Evolutionary conservation across 768 basidiomycete genomes (phyloP).

Genomic region (Russula abietina): DNA sequence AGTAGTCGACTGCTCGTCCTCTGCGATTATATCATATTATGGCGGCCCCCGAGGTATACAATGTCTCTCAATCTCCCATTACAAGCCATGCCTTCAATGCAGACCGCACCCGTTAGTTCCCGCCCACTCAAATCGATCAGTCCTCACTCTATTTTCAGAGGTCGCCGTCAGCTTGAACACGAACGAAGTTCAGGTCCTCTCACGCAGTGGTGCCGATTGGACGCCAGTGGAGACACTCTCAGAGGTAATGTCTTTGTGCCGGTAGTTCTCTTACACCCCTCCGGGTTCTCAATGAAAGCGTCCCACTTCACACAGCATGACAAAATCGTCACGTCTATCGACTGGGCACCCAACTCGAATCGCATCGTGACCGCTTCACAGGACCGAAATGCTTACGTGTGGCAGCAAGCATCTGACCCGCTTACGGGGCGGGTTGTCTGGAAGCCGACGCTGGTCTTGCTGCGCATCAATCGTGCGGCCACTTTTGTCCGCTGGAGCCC

Average conservation of each 20-base stretch:
- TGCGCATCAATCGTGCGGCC: constrained; percentile 93
- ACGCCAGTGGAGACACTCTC: constrained; percentile 66
- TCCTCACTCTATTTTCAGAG: constrained; percentile 43
- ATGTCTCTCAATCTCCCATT: constrained; percentile 75
- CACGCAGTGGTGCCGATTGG: constrained; percentile 64
- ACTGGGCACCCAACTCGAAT: constrained; percentile 96
- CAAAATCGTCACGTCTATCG: constrained; percentile 94
- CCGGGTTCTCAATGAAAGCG: background rate
- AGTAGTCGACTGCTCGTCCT: constrained; percentile 91
- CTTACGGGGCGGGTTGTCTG: constrained; percentile 67
- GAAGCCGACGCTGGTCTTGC: constrained; percentile 95
- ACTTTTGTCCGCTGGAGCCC: constrained; percentile 96
- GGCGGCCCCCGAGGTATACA: constrained; percentile 73
- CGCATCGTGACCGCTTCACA: constrained; percentile 99
- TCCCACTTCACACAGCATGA: constrained; percentile 65
- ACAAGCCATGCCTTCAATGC: constrained; percentile 89
- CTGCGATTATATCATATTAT: constrained; percentile 35
- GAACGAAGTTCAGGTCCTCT: constrained; percentile 80
- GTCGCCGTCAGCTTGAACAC: constrained; percentile 88
- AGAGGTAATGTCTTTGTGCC: constrained; percentile 52
- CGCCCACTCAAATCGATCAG: constrained; percentile 2
- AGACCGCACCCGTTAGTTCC: constrained; percentile 71
- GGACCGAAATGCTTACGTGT: constrained; percentile 98
- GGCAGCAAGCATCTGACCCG: constrained; percentile 76
- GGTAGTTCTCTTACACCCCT: background rate